Conservation (phyloP, 202 grass and related monocot genomes). For the Cymbopogon flexuosus region DNA sequence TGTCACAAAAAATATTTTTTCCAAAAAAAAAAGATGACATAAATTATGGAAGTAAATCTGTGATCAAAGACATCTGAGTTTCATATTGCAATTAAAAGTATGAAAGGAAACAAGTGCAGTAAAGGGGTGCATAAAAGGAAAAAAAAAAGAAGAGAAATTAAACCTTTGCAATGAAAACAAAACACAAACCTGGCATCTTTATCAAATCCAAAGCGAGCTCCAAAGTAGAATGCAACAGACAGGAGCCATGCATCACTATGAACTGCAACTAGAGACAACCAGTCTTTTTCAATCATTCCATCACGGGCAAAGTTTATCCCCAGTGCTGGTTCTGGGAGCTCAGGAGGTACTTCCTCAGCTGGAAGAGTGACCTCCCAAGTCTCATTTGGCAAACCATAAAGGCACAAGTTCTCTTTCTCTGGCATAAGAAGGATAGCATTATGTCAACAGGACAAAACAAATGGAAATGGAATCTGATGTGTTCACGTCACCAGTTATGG, state of each 20-base stretch:
- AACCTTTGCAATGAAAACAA: constrained; percentile 3
- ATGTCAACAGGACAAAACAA: constrained; percentile 27
- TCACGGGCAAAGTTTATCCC: constrained; percentile 74
- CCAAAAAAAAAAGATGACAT: neutral
- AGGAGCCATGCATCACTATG: constrained; percentile 66
- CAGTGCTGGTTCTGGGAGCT: constrained; percentile 59
- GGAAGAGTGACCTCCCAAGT: constrained; percentile 71
- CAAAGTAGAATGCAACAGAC: constrained; percentile 72
- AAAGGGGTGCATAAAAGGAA: neutral
- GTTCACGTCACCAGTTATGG: constrained; percentile 1
- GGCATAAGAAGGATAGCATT: constrained; percentile 22
- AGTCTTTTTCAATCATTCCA: constrained; percentile 72
- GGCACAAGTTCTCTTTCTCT: constrained; percentile 73
- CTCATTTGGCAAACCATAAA: constrained; percentile 69
- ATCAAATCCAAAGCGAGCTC: constrained; percentile 63
- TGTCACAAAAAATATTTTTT: neutral
- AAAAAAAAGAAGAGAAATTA: neutral
- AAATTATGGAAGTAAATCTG: neutral
- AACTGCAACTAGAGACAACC: constrained; percentile 63
- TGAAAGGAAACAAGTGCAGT: neutral
- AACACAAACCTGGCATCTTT: constrained; percentile 55
- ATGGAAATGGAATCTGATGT: neutral
- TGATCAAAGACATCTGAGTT: neutral
- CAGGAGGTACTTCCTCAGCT: constrained; percentile 69
- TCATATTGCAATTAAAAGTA: neutral